Base-by-base conservation (phyloP, 345 rosid species). In the Linum tenue region DNA sequence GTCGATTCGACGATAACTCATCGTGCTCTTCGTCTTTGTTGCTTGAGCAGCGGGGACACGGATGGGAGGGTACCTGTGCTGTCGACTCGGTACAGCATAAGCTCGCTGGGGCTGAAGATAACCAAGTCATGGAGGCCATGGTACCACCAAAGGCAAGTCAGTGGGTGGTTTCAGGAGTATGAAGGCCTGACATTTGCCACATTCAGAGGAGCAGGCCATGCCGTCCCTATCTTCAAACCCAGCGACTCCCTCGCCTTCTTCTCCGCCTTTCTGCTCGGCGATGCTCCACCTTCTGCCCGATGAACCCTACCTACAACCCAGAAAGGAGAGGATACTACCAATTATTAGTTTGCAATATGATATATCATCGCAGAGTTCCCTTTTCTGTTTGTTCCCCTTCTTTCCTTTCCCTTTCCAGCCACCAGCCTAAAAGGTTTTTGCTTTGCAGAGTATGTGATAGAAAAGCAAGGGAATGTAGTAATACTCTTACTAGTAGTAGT, bases 141-240 rank as follows among this genome's bases (percentile, higher is more conserved):
- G 98, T 89, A 83, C 74, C 86, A 92, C 65, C 63, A 83, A 64
- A 87, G 83, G 70, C 90, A 91, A 92, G 98, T 91, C 16, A 81
- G 95, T 51, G 98, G 96, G 0, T 92, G 98, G 98, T 70, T 79
- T 71, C 97, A 92, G 69, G 97, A 92, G 77, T 92, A 92, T 67
- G 73, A 79, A 55, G 98, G 98, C 14, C 82, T 92, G 1, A 85
- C 90, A 8, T 92, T 88, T 70, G 90, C 94, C 39, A 92, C 98
- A 15, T 84, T 92, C 64, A 84, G 96, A 82, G 98, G 97, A 67
- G 98, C 98, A 12, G 98, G 98, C 10, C 98, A 92, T 71, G 96
- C 96, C 0, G 98, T 92, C 50, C 98, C 98, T 6, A 42, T 77
- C 64, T 88, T 90, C 81, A 87, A 89, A 65, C 98, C 95, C 1